Conservation (phyloP, 2,329 filamentous ascomycete species). For the Trichoderma sp. region DNA sequence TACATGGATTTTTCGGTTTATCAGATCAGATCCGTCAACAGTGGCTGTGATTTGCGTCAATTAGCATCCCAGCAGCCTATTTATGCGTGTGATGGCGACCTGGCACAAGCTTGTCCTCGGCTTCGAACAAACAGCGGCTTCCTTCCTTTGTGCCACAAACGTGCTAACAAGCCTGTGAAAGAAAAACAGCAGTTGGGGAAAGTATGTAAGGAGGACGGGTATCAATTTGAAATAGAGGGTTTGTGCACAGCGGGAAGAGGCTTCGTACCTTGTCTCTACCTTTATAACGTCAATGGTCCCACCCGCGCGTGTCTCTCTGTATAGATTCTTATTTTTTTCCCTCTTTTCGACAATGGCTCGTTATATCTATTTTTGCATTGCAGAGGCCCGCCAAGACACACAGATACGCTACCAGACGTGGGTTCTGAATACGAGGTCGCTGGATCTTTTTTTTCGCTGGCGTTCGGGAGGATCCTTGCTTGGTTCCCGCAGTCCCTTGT, state of each 20-base stretch:
- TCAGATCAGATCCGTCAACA: not conserved
- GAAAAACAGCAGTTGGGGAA: not conserved
- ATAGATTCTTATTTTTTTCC: not conserved
- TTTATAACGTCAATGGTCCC: slow-evolving; percentile 12
- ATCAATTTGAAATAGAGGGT: not conserved
- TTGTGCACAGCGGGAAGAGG: slow-evolving; percentile 1
- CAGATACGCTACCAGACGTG: slow-evolving; percentile 2
- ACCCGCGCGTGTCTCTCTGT: not conserved
- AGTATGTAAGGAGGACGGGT: not conserved
- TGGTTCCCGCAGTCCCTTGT: slow-evolving; percentile 17
- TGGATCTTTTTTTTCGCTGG: slow-evolving; percentile 11
- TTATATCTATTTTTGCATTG: not conserved
- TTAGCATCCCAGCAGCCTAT: not conserved
- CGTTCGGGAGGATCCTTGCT: slow-evolving; percentile 10
- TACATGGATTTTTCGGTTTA: not conserved
- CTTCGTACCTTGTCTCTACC: not conserved
- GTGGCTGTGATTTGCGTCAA: slow-evolving; percentile 1
- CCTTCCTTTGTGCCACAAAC: not conserved
- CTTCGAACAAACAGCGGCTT: slow-evolving; percentile 6
- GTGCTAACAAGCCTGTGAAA: not conserved
- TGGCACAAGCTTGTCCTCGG: not conserved
- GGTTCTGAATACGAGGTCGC: slow-evolving; percentile 20
- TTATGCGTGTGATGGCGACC: slow-evolving; percentile 2
- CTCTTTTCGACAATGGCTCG: not conserved
- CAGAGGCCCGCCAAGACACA: not conserved